A percentile compares a stretch with the other conserved stretches of the same genome.
Evolutionary conservation across 306 rosid genomes (phyloP).

Genomic region (Hippophae tibetana): DNA sequence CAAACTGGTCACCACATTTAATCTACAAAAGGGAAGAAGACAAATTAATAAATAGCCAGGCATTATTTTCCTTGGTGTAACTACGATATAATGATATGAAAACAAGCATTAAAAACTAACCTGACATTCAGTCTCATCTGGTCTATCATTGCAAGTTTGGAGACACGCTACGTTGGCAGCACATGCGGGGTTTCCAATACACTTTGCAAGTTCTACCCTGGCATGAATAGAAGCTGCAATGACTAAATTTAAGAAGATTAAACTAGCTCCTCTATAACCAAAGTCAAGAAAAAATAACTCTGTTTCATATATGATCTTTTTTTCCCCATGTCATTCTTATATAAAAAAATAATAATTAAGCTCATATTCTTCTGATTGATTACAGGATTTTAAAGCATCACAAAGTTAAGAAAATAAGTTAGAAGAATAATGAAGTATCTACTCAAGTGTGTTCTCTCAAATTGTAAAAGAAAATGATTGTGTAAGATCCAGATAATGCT

Average conservation of each 20-base stretch:
- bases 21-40: constrained; percentile 39
- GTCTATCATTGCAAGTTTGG: constrained; percentile 92
- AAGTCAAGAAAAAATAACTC: too few relatives aligned
- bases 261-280: too few relatives aligned
- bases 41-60: constrained; percentile 16
- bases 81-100: neutral
- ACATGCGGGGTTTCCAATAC: constrained; percentile 77
- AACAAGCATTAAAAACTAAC: constrained; percentile 31
- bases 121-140: constrained; percentile 96
- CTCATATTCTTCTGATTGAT: too few relatives aligned
- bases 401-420: too few relatives aligned
- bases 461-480: neutral
- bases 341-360: too few relatives aligned
- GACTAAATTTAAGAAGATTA: constrained; percentile 7
- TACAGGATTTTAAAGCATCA: too few relatives aligned
- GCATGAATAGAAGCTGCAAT: constrained; percentile 21
- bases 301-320: too few relatives aligned
- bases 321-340: too few relatives aligned
- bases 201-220: constrained; percentile 84
- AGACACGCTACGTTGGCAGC: constrained; percentile 95
- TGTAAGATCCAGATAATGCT: neutral
- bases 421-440: too few relatives aligned
- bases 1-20: constrained; percentile 83
- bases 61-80: constrained; percentile 3
- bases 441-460: too few relatives aligned